Conservation (phyloP, 2,329 filamentous ascomycete genomes). For the Aspergillus carbonarius region DNA sequence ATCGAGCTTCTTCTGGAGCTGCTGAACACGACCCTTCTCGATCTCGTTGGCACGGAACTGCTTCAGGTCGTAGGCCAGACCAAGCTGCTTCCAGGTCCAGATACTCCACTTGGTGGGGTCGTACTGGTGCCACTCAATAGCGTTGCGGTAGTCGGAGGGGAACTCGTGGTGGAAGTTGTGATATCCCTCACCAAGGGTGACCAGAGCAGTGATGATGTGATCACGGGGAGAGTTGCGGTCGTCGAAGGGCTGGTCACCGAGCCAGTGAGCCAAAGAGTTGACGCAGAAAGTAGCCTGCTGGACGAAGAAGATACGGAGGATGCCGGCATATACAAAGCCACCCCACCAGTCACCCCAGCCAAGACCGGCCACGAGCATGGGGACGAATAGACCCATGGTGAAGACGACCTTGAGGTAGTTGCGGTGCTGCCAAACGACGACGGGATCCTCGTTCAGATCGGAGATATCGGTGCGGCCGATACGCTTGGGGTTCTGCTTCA, state of each 20-base stretch:
- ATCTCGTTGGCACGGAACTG: slow-evolving; percentile 90
- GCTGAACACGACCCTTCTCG: slow-evolving; percentile 85
- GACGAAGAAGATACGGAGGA: slow-evolving; percentile 83
- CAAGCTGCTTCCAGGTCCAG: slow-evolving; percentile 78
- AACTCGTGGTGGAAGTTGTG: slow-evolving; percentile 98
- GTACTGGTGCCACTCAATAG: slow-evolving; percentile 87
- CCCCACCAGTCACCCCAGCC: slow-evolving; percentile 79
- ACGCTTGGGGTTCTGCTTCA: slow-evolving; percentile 90
- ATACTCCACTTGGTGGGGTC: slow-evolving; percentile 91
- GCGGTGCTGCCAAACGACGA: slow-evolving; percentile 85
- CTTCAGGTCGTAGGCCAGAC: slow-evolving; percentile 83
- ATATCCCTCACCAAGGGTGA: slow-evolving; percentile 85
- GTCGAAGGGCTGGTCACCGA: slow-evolving; percentile 88
- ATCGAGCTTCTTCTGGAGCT: slow-evolving; percentile 89
- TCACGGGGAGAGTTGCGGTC: slow-evolving; percentile 90
- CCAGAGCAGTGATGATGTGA: slow-evolving; percentile 79
- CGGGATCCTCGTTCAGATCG: slow-evolving; percentile 80
- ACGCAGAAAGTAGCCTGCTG: slow-evolving; percentile 93
- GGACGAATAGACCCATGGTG: slow-evolving; percentile 74
- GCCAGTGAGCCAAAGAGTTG: slow-evolving; percentile 87
- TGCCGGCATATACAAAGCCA: slow-evolving; percentile 80
- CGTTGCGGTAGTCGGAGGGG: slow-evolving; percentile 89
- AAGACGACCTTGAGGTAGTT: slow-evolving; percentile 80
- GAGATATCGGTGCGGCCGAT: slow-evolving; percentile 86
- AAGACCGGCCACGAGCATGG: slow-evolving; percentile 71